Evolutionary conservation across 192 early-diverging fungal species (phyloP), one percentile per base, ranked within the genome.

Genomic region (Coemansia sp.): DNA sequence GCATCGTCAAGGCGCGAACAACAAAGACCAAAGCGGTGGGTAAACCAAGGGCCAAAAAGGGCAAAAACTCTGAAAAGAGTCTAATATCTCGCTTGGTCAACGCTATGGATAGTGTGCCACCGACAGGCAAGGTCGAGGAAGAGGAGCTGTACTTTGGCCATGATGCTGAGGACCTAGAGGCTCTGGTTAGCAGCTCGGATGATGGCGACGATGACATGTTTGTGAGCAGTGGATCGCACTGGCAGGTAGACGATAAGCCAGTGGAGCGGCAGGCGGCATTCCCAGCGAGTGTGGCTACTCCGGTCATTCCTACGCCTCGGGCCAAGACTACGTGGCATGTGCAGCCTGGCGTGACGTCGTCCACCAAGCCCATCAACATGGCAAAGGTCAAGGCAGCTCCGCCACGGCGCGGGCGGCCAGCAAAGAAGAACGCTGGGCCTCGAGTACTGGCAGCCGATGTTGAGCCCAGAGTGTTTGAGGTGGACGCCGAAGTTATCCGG

Each of bases 71-170:
- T 1, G 72, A 77, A 46, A 70, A 64, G 47, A 83, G 60, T 49
- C 72, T 74, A 10, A 74, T 78, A 18, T 74, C 80, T 20, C 75
- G 66, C 15, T 69, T 83, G 60, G 80, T 77, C 44, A 39, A 24
- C 9, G 72, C 62, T 29, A 78, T 78, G 75, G 80, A 61, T 46
- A 36, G 39, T 2, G 50, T 3, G 29, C 31, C 57, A 2, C 57
- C 53, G 27, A 16, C 53, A 31, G 15, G 15, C 53, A 57, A 69
- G 36, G 4, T 33, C 24, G 57, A 66, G 36, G 44, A 29, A 15
- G 66, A 70, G 40, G 44, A 27, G 50, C 47, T 18, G 50, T n/a
- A 12, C 24, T 41, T 47, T 41, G 24, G 22, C n/a, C 27, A 36
- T 22, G 61, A 40, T 16, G 36, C 12, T 39, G 36, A 36, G 39